Base-by-base conservation (phyloP, 148 eudicot species). In the Hydrangea macrophylla region DNA sequence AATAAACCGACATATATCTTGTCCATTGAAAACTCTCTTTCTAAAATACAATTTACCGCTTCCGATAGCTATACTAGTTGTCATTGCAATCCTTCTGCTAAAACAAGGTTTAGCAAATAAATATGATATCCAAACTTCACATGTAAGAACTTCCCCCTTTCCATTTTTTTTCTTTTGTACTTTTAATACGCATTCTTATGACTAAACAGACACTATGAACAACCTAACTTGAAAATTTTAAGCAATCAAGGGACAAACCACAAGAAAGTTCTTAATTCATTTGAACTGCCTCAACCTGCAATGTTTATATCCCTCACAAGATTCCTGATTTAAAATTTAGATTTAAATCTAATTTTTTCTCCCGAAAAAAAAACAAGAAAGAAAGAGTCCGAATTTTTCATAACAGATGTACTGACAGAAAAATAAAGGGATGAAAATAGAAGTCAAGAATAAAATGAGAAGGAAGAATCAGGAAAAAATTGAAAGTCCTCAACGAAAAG, bases 31-130 rank as follows among this genome's bases (percentile, higher is more conserved):
- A 30, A 77, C 63, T 20, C 64, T 55, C 44, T 82, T 87, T 45
- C 60, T 76, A 31, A 83, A 78, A 59, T 73, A 74, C 44, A 86
- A 70, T 55, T 68, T 64, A 55, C 78, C 78, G 36, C 76, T 77
- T 72, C 88, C 82, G 3, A 77, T 60, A 72, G 87, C 88, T 50
- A 85, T 54, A 62, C 84, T 79, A 63, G 82, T 75, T 67, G 91
- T 81, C 93, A 92, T 87, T 77, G 50, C 13, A 48, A 65, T 7
- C 33, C n/a, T 31, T 27, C 70, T 67, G 71, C 67, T 27, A 55
- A 55, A 55, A 58, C 55, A 73, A 36, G 15, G 39, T n/a, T 51
- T 26, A 17, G 25, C 26, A 15, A 72, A 35, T 56, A 54, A 17
- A 51, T 51, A 62, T 35, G 31, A 59, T 32, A 57, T n/a, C 45